Percentiles rank a stretch among this genome's conserved stretches.
phyloP scores from a whole-genome alignment of 352 stramenopile species.

The Globisporangium nagaii region DNA sequence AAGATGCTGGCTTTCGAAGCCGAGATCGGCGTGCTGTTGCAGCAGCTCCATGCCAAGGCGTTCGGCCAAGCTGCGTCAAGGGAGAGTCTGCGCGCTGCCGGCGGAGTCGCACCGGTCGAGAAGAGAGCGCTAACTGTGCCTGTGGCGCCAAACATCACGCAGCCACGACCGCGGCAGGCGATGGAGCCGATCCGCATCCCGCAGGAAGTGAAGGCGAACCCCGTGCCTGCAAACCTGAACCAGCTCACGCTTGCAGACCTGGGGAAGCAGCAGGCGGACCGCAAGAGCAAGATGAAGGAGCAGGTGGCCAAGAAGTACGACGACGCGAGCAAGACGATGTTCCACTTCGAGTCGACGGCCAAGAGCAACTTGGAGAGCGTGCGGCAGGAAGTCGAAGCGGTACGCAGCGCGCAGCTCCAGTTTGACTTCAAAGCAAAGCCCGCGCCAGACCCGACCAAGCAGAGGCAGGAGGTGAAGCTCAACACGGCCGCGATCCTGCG shows the following conservation, averaged over 20 bases:
- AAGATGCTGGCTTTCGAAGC: slow-evolving; percentile 47
- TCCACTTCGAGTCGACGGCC: slow-evolving; percentile 71
- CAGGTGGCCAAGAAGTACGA: slow-evolving; percentile 74
- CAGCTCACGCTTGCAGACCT: slow-evolving; percentile 60
- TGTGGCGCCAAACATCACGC: slow-evolving; percentile 81
- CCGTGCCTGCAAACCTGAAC: slow-evolving; percentile 63
- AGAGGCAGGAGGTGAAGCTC: slow-evolving; percentile 64
- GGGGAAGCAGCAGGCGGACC: slow-evolving; percentile 42
- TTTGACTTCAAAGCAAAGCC: slow-evolving; percentile 81
- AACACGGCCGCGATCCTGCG: slow-evolving; percentile 87
- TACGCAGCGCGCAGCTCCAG: slow-evolving; percentile 42
- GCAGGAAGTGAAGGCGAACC: slow-evolving; percentile 67
- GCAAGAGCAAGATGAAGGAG: slow-evolving; percentile 49
- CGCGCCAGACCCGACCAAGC: slow-evolving; percentile 31
- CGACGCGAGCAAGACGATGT: slow-evolving; percentile 50
- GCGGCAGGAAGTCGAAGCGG: slow-evolving; percentile 61
- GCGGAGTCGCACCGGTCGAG: slow-evolving; percentile 26
- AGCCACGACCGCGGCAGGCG: slow-evolving; percentile 60
- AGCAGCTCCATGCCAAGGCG: slow-evolving; percentile 59
- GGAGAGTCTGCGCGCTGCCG: slow-evolving; percentile 36
- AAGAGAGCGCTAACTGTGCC: slow-evolving; percentile 64
- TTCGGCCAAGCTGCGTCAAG: slow-evolving; percentile 44
- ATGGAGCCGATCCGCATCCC: slow-evolving; percentile 77
- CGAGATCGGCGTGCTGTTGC: slow-evolving; percentile 32
- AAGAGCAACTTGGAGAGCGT: slow-evolving; percentile 73